These are phyloP conservation scores for Nothopassalora personata DNA, from an alignment of 2,329 filamentous ascomycete genomes.

Conservation along the genomic window DNA sequence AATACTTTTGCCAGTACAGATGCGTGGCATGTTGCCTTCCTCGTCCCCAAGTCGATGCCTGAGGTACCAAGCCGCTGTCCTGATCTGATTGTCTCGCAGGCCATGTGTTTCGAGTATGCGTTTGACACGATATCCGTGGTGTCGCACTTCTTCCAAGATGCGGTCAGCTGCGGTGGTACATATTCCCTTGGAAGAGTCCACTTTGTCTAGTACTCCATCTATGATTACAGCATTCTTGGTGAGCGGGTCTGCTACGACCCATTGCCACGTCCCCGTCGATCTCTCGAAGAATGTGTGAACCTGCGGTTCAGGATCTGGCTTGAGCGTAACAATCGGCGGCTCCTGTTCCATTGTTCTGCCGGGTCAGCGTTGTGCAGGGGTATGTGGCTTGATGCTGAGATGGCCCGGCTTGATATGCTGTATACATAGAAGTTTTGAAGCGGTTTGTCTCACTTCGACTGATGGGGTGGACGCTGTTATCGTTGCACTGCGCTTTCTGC, in stretches of 20 bases:
- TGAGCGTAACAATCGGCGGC: not conserved
- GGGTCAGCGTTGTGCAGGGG: not conserved
- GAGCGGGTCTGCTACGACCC: conserved; percentile 52
- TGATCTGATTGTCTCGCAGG: conserved; percentile 53
- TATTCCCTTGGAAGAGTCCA: conserved; percentile 42
- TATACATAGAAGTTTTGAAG: not conserved
- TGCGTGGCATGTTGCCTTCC: conserved; percentile 37
- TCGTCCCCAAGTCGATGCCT: conserved; percentile 40
- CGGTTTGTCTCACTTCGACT: not conserved
- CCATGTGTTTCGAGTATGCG: conserved; percentile 59
- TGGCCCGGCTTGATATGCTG: not conserved
- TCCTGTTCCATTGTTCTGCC: not conserved
- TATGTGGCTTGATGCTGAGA: not conserved
- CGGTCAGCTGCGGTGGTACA: conserved; percentile 50
- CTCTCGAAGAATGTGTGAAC: conserved; percentile 35
- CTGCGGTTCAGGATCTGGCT: conserved; percentile 17
- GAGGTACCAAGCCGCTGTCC: conserved; percentile 54
- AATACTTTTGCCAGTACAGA: conserved; percentile 55
- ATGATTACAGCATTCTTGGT: conserved; percentile 52
- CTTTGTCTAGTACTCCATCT: conserved; percentile 57
- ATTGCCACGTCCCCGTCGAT: conserved; percentile 54
- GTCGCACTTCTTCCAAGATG: conserved; percentile 42
- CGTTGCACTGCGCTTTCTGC: not conserved
- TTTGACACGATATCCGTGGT: conserved; percentile 46
- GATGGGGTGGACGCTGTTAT: not conserved